These are phyloP conservation scores for Yamadazyma mexicana DNA, from an alignment of 1,139 yeast genomes.

Conservation along the genomic window DNA sequence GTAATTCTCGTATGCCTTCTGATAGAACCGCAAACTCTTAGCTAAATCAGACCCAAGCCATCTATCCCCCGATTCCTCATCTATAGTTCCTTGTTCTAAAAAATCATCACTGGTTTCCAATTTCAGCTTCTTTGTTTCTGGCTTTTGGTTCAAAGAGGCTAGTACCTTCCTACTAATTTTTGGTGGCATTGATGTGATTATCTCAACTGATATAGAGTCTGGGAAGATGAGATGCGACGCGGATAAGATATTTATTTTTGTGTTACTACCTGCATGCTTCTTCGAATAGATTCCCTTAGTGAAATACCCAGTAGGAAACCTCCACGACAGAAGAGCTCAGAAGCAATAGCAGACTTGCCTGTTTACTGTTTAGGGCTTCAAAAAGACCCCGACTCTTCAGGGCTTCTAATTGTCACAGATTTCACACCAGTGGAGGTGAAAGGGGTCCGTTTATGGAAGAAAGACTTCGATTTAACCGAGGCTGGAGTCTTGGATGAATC, in stretches of 20 bases:
- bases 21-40: constrained; percentile 54
- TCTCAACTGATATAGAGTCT: no score
- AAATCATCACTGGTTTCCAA: constrained; percentile 41
- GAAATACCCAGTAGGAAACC: constrained; percentile 8
- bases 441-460: constrained; percentile 1
- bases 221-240: constrained; percentile 1
- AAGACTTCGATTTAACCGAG: constrained; percentile 2
- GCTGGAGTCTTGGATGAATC: constrained; percentile 3
- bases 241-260: neutral
- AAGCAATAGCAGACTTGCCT: constrained; percentile 4
- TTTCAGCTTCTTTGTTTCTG: neutral
- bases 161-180: constrained; percentile 21
- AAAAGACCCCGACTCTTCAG: constrained; percentile 1
- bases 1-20: constrained; percentile 45
- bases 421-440: constrained; percentile 4
- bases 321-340: neutral
- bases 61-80: constrained; percentile 59
- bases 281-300: constrained; percentile 8
- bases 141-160: constrained; percentile 4
- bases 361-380: constrained; percentile 5
- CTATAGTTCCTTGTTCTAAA: constrained; percentile 46
- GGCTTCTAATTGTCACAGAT: constrained; percentile 7
- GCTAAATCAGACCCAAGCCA: constrained; percentile 58
- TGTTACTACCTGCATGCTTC: neutral
- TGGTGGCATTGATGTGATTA: constrained; percentile 17